Base-by-base conservation (phyloP, 768 basidiomycete species). In the Chalciporus pseudorubinellus region DNA sequence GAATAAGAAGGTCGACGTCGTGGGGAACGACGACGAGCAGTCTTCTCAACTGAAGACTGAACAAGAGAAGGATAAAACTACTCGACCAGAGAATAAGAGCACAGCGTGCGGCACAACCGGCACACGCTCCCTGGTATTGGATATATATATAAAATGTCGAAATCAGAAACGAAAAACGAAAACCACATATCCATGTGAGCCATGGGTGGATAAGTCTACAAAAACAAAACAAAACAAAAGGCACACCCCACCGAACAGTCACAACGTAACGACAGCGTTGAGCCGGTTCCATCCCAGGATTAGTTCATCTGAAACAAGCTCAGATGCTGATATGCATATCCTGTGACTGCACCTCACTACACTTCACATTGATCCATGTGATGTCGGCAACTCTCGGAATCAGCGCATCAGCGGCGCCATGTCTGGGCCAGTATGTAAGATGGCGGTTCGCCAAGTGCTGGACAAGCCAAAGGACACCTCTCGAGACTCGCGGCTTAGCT, bases 41-140 rank as follows among this genome's bases (percentile, higher is more conserved):
- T 50, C 66, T 59, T 52, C 49, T 57, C 46, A 56, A 63, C 50
- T 39, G 52, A 69, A 63, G 56, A 62, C 59, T 50, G 51, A 51
- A 58, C 56, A 52, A 64, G 58, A 57, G 58, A 58, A 49, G 52
- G 59, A 57, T 53, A 48, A 22, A 40, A 48, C 48, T 51, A 49
- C 56, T 55, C 39, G 51, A 57, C 57, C 62, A 46, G 65, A 62
- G 71, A 63, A 73, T 63, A 74, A 70, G 56, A 62, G 62, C 63
- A 61, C 63, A 62, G 61, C 58, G 54, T 11, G 38, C 56, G 50
- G 46, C 53, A 58, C 44, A 55, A 49, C 56, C 50, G 41, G 55
- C 51, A 46, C 52, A 50, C 49, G 47, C 51, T 65, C 51, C 22
- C 41, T 34, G 34, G 46, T 24, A 46, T 18, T 20, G 48, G 8